These are phyloP conservation scores for Henckelia pumila DNA, from an alignment of 257 asterid species.

Conservation along the genomic window DNA sequence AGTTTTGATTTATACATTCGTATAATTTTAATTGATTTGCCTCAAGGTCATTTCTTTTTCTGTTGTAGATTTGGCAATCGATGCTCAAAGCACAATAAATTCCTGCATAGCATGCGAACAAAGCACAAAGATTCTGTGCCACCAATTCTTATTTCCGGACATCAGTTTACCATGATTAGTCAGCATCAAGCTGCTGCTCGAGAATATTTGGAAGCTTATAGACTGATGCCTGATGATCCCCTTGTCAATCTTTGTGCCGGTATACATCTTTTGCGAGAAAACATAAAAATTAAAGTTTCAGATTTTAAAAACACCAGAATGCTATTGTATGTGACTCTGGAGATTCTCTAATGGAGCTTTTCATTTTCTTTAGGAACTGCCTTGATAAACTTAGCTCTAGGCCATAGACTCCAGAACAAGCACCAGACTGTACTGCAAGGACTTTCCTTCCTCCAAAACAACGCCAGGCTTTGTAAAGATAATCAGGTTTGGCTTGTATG, in stretches of 20 bases:
- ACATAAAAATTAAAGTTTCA: slow-evolving; percentile 5
- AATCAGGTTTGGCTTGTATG: slow-evolving; percentile 57
- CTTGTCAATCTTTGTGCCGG: slow-evolving; percentile 81
- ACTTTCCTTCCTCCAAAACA: slow-evolving; percentile 65
- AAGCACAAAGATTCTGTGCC: slow-evolving; percentile 69
- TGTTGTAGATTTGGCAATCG: slow-evolving; percentile 42
- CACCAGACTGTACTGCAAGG: slow-evolving; percentile 80
- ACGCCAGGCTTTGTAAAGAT: slow-evolving; percentile 45
- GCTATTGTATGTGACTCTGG: slow-evolving; percentile 1
- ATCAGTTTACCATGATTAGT: slow-evolving; percentile 70
- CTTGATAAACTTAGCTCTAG: slow-evolving; percentile 74
- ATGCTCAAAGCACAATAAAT: slow-evolving; percentile 53
- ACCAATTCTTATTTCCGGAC: slow-evolving; percentile 67
- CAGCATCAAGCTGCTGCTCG: slow-evolving; percentile 83
- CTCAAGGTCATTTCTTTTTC: too few species aligned
- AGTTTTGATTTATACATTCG: slow-evolving; percentile 10
- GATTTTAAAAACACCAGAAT: neutral
- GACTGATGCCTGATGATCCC: slow-evolving; percentile 68
- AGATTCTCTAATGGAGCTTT: neutral
- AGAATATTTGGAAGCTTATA: slow-evolving; percentile 75
- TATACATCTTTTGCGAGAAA: slow-evolving; percentile 27
- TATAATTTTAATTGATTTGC: slow-evolving; percentile 18
- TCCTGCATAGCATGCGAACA: slow-evolving; percentile 53
- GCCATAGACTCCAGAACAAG: slow-evolving; percentile 74
- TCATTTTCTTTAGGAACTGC: slow-evolving; percentile 54